Evolutionary conservation across 306 rosid species (phyloP).

Genomic region (Quercus dentata): DNA sequence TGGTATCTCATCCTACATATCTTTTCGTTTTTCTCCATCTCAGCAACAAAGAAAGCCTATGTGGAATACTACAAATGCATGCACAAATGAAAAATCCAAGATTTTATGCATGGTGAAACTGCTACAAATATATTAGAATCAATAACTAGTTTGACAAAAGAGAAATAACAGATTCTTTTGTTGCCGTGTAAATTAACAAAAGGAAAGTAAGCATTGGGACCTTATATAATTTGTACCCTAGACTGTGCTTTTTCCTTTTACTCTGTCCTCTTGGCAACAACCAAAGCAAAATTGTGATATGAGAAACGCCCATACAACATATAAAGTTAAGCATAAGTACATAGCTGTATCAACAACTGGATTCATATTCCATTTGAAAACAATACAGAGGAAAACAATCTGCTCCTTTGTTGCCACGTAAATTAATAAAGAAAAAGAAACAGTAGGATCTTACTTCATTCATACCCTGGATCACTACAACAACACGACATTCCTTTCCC

Average conservation of each 20-base stretch:
- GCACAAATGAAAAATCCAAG: slow-evolving; percentile 1
- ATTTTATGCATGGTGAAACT: background rate
- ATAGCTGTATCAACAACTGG: background rate
- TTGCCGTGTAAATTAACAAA: background rate
- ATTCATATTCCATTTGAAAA: background rate
- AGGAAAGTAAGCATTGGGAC: background rate
- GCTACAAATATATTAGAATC: background rate
- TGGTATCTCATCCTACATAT: background rate
- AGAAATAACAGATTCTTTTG: background rate
- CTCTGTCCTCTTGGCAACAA: background rate
- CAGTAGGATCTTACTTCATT: background rate
- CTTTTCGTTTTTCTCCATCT: background rate
- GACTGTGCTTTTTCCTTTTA: background rate
- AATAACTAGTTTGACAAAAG: background rate
- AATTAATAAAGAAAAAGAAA: background rate
- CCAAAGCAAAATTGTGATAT: background rate
- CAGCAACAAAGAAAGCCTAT: background rate
- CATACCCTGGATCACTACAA: background rate
- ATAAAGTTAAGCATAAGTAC: background rate
- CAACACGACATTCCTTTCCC: background rate
- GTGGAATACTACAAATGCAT: background rate
- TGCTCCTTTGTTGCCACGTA: background rate
- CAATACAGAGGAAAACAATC: background rate
- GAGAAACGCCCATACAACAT: background rate
- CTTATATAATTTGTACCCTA: background rate